phyloP scores from a whole-genome alignment of 2,329 filamentous ascomycete species.

The Pseudogymnoascus pannorum region DNA sequence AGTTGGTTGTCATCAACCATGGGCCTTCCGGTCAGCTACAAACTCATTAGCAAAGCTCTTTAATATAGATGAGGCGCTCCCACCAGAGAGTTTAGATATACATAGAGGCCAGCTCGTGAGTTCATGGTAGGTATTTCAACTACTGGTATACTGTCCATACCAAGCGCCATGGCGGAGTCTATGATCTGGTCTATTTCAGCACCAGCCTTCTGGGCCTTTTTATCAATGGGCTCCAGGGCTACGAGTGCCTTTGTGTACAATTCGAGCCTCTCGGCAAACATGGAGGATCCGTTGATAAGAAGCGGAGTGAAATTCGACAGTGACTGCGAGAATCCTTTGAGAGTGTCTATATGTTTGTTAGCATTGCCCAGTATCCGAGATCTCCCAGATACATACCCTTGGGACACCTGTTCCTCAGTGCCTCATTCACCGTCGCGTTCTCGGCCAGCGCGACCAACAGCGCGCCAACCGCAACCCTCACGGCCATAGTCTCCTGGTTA shows the following conservation, averaged over 20 bases:
- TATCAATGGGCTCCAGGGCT: conserved; percentile 46
- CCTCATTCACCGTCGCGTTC: conserved; percentile 46
- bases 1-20: conserved; percentile 74
- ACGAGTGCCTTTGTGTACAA: conserved; percentile 51
- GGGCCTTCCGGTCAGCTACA: conserved; percentile 72
- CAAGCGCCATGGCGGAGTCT: conserved; percentile 48
- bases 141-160: conserved; percentile 33
- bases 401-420: conserved; percentile 44
- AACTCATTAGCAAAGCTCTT: conserved; percentile 22
- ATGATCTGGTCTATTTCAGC: conserved; percentile 50
- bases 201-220: conserved; percentile 42
- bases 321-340: conserved; percentile 43
- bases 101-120: conserved; percentile 73
- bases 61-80: conserved; percentile 23
- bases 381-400: conserved; percentile 39
- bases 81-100: conserved; percentile 78
- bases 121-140: conserved; percentile 65
- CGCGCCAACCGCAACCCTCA: conserved; percentile 57
- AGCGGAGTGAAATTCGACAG: conserved; percentile 48
- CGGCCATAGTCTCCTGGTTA: conserved; percentile 49
- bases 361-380: background rate
- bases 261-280: conserved; percentile 44
- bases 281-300: conserved; percentile 49
- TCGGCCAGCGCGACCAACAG: conserved; percentile 56
- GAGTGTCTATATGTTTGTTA: conserved; percentile 32